Base-by-base conservation (phyloP, 129 eudicot species). In the Centaurea solstitialis region DNA sequence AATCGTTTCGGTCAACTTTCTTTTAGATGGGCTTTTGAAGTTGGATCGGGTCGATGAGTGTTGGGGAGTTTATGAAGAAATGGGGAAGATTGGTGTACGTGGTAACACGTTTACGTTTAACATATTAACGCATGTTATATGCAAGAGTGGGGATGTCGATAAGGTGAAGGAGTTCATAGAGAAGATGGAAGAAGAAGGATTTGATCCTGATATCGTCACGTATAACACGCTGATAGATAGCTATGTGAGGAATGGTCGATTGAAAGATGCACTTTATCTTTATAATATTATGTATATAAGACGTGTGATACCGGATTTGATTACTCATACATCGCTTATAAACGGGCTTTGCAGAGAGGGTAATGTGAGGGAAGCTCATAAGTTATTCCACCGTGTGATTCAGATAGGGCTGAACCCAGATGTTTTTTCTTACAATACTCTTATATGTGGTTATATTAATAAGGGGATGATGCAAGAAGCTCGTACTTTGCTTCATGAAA, bases 181-280 rank as follows among this genome's bases (percentile, higher is more conserved):
- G 68, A 88, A 91, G 78, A 90, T 95, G 97, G 99, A 95, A 86
- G 99, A 95, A 83, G 94, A 93, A 82, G 99, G 99, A 76, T 95
- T 95, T 84, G 91, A 84, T 69, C 97, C 97, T 0, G 99, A 95
- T 87, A 76, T 92, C 69, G 97, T 95, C 66, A 92, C 99, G 1
- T 95, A 95, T 81, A 95, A 95, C 81, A 95, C 90, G 43, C 76
- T 93, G 20, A 82, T 95, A 78, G 91, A 83, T 85, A 81, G 92
- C 71, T 93, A 92, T 67, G 87, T 97, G 70, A 91, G 83, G 40
- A 85, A 81, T 70, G 82, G 87, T 0, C 85, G 92, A 26, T 81
- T 95, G 79, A 91, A 93, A 85, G 98, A 92, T 65, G 99, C 92
- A 0, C 75, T 83, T 17, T 87, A 91, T 77, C 86, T 95, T 85